Evolutionary conservation across 768 basidiomycete species (phyloP).

Genomic region (Aureoboletus auriporus): DNA sequence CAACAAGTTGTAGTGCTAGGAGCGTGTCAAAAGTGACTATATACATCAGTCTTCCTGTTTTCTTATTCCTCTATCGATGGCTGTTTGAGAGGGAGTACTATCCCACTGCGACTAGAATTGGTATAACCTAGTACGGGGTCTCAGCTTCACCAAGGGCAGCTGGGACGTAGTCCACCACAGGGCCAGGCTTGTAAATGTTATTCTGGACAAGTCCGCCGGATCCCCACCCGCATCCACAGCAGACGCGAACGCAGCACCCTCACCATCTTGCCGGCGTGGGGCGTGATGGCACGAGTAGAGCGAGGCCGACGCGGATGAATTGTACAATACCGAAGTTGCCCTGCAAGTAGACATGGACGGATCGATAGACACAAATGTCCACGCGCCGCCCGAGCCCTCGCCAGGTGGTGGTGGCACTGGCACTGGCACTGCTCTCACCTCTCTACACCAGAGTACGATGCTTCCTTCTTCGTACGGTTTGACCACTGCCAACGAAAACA

Average conservation of each 20-base stretch:
- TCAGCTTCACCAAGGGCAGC: constrained; percentile 58
- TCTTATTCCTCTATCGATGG: constrained; percentile 23
- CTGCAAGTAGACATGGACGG: background rate
- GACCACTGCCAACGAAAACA: constrained; percentile 63
- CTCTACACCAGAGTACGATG: constrained; percentile 70
- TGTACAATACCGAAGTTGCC: background rate
- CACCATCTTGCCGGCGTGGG: constrained; percentile 6
- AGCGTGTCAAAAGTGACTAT: constrained; percentile 12
- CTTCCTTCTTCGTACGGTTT: constrained; percentile 69
- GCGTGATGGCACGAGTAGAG: constrained; percentile 24
- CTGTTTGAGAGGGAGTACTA: constrained; percentile 27
- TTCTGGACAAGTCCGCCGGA: constrained; percentile 43
- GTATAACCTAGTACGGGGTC: constrained; percentile 62
- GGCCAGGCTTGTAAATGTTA: constrained; percentile 47
- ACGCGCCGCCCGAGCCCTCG: constrained; percentile 36
- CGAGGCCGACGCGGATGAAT: constrained; percentile 16
- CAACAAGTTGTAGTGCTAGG: too few relatives aligned
- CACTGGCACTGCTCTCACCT: constrained; percentile 39
- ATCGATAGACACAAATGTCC: constrained; percentile 39
- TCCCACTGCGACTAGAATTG: constrained; percentile 57
- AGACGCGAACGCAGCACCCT: constrained; percentile 16
- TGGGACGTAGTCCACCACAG: constrained; percentile 47
- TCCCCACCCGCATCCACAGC: too few relatives aligned
- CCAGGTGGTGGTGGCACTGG: constrained; percentile 15
- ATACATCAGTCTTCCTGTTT: constrained; percentile 23